Base-by-base conservation (phyloP, 208 protist species). In the Acanthamoeba royreba region DNA sequence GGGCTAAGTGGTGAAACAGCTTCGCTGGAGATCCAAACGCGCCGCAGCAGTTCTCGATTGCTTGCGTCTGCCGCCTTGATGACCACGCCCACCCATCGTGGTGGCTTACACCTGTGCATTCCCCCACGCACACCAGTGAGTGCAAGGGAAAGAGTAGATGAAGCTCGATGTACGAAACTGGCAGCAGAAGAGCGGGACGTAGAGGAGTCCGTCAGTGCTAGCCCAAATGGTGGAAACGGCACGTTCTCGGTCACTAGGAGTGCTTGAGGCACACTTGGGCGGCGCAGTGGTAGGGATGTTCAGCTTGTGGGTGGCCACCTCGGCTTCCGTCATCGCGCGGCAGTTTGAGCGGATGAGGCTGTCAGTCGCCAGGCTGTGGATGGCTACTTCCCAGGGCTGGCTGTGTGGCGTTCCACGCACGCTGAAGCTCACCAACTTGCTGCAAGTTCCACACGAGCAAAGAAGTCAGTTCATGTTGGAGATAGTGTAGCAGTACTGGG, bases 71-170 rank as follows among this genome's bases (percentile, higher is more conserved):
- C 31, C 17, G 83, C 83, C 35, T 61, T 69, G n/a, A 90, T 38
- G 31, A 43, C 83, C 52, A 90, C 52, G 38, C 83, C 83, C 28
- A 90, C 46, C 83, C 83, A 90, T n/a, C 52, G 83, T 9, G 83
- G 74, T 22, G 74, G 74, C n/a, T 45, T 3, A 11, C 74, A 85
- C 11, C 74, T 85, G n/a, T n/a, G n/a, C n/a, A n/a, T n/a, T n/a
- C n/a, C n/a, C n/a, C n/a, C n/a, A n/a, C n/a, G 74, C 19, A 11
- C 11, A 11, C 72, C 13, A 15, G 22, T 19, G 72, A 45, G 72
- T 17, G 25, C 38, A 49, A 79, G 15, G n/a, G 22, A 11, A 40
- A 25, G 45, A 46, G 1, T 7, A 77, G 35, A 17, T 63, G 53
- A 38, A 35, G 8, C 1, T 45, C 19, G 1, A 77, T n/a, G 33